phyloP scores from a whole-genome alignment of 1,139 yeast genomes.

The Diutina catenulata region DNA sequence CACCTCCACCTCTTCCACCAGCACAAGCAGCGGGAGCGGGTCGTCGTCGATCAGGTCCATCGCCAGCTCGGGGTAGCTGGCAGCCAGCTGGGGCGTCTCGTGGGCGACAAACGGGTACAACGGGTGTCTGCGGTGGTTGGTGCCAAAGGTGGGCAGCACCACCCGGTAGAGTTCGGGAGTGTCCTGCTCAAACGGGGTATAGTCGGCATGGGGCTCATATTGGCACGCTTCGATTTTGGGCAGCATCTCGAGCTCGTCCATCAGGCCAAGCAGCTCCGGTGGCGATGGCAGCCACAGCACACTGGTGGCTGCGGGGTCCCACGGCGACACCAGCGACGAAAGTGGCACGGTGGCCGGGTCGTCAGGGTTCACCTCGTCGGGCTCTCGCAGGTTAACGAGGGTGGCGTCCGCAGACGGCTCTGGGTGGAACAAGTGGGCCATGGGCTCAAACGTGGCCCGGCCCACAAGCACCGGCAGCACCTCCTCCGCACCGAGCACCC shows the following conservation, averaged over 20 bases:
- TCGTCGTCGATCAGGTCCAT: background rate
- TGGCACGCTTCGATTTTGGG: background rate
- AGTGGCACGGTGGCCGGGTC: background rate
- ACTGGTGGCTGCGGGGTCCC: too few relatives aligned
- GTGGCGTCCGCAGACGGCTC: background rate
- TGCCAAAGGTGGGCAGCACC: background rate
- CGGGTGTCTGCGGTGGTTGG: background rate
- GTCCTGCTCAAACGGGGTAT: background rate
- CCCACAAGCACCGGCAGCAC: background rate
- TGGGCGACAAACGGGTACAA: background rate
- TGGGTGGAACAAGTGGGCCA: too few relatives aligned
- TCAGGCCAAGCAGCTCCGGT: background rate
- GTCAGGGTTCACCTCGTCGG: background rate
- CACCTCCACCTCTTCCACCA: background rate
- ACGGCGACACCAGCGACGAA: too few relatives aligned
- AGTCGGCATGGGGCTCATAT: background rate
- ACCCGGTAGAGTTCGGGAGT: background rate
- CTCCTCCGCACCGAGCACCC: background rate
- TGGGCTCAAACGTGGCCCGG: too few relatives aligned
- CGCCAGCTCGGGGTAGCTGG: background rate
- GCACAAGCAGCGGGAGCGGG: background rate
- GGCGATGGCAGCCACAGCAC: background rate
- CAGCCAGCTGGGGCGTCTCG: too few relatives aligned
- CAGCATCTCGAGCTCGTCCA: background rate
- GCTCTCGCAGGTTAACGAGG: background rate